Conservation (phyloP, 164 flowering plant genomes). For the Sedum album region DNA sequence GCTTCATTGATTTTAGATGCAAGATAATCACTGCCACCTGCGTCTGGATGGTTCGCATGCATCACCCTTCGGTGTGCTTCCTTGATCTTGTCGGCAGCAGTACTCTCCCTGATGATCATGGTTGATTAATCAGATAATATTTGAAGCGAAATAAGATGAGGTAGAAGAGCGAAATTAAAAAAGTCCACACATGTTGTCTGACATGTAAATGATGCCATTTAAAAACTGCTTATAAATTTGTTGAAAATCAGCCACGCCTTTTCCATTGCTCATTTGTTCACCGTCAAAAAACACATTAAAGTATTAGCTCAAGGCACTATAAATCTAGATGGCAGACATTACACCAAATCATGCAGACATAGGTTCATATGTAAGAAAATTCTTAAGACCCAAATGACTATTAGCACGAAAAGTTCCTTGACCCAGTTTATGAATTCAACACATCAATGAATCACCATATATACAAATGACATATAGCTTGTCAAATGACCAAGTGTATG, state of each 20-base stretch:
- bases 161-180: not conserved
- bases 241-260: not conserved
- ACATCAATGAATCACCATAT: not conserved
- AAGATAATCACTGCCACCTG: constrained; percentile 86
- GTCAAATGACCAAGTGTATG: not conserved
- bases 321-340: not conserved
- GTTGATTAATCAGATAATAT: not conserved
- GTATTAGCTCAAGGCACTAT: not conserved
- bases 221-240: not conserved
- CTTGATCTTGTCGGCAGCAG: constrained; percentile 53
- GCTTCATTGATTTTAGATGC: constrained; percentile 85
- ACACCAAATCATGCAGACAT: not conserved
- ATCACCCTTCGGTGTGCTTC: constrained; percentile 86
- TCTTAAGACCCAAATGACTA: not conserved
- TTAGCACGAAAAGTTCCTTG: not conserved
- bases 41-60: constrained; percentile 90
- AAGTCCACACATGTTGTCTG: not conserved
- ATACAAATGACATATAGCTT: not conserved
- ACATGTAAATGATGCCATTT: not conserved
- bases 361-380: not conserved
- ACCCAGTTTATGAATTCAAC: not conserved
- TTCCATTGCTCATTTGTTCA: not conserved
- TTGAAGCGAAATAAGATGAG: not conserved
- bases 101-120: constrained; percentile 44
- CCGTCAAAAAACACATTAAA: not conserved